Percentiles rank a stretch among this genome's conserved stretches.
phyloP scores from a whole-genome alignment of 768 basidiomycete genomes.

The Sistotremastrum suecicum region DNA sequence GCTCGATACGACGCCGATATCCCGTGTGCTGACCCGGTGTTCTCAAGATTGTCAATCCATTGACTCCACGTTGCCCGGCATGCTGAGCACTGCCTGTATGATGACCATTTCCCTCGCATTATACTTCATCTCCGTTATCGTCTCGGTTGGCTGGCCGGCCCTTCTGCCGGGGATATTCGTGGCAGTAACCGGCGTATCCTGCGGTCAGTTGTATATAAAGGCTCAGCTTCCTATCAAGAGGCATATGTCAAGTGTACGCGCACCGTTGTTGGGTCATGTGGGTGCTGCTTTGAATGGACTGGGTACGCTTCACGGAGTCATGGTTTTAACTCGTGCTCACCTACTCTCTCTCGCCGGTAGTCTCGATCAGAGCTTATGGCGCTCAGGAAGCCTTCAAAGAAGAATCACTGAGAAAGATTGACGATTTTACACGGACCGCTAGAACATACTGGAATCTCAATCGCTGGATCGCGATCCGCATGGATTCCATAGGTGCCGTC shows the following conservation, averaged over 20 bases:
- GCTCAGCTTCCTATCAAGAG: slow-evolving; percentile 23
- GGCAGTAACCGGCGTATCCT: slow-evolving; percentile 15
- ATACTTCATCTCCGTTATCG: neutral
- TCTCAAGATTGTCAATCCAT: slow-evolving; percentile 19
- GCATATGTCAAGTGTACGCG: slow-evolving; percentile 20
- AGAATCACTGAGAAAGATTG: slow-evolving; percentile 35
- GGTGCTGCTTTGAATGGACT: slow-evolving; percentile 46
- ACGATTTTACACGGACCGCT: slow-evolving; percentile 34
- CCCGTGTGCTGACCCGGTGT: slow-evolving; percentile 19
- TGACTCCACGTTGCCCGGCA: slow-evolving; percentile 5
- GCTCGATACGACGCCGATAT: slow-evolving; percentile 21
- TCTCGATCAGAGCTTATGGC: slow-evolving; percentile 51
- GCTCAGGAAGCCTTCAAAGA: slow-evolving; percentile 33
- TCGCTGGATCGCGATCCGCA: slow-evolving; percentile 26
- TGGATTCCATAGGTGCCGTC: slow-evolving; percentile 40
- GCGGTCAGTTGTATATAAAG: slow-evolving; percentile 22
- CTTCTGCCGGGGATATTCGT: slow-evolving; percentile 7
- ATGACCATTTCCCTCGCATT: neutral
- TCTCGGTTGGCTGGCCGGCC: neutral
- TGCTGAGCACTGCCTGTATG: neutral
- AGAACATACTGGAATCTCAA: slow-evolving; percentile 41
- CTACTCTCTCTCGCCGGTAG: slow-evolving; percentile 6
- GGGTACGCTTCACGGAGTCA: slow-evolving; percentile 9
- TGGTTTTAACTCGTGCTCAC: neutral
- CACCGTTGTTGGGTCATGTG: slow-evolving; percentile 19